phyloP scores from a whole-genome alignment of 78 protist species.

The Chrysochromulina tobinii region DNA sequence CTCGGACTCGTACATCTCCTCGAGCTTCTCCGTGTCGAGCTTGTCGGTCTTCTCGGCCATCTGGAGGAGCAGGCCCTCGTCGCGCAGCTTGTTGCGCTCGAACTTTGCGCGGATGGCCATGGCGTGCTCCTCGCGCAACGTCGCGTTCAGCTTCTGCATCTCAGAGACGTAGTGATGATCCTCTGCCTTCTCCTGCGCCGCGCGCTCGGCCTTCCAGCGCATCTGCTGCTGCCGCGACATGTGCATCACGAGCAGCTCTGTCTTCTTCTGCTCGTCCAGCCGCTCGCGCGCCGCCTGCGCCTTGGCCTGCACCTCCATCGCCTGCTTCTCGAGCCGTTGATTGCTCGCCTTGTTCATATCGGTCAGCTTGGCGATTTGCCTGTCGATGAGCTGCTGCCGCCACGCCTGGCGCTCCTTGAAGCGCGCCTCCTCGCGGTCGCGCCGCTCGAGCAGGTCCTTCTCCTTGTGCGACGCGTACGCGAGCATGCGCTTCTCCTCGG shows the following conservation, averaged over 20 bases:
- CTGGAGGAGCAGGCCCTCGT: neutral
- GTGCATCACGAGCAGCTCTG: neutral
- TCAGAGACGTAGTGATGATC: neutral
- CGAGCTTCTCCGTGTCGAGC: neutral
- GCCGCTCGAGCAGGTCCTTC: neutral
- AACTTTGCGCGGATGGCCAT: neutral
- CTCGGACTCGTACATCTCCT: neutral
- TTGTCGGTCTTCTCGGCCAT: neutral
- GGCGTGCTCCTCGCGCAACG: conserved; percentile 20
- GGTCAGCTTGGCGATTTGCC: neutral
- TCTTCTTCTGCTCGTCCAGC: neutral
- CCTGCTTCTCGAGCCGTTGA: neutral
- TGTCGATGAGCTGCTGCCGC: conserved; percentile 8
- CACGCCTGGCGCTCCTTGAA: neutral
- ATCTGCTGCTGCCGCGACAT: conserved; percentile 27
- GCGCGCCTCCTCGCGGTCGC: conserved; percentile 22
- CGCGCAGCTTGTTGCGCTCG: neutral
- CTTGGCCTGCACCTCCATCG: conserved; percentile 15
- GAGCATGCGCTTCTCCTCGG: neutral
- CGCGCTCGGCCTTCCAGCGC: neutral
- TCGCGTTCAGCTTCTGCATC: neutral
- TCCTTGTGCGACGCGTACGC: neutral
- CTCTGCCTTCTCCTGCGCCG: neutral
- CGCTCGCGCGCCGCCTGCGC: neutral
- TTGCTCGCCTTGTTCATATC: neutral